These are phyloP conservation scores for Entonaema liquescens DNA, from an alignment of 495 filamentous ascomycete species.

Conservation along the genomic window DNA sequence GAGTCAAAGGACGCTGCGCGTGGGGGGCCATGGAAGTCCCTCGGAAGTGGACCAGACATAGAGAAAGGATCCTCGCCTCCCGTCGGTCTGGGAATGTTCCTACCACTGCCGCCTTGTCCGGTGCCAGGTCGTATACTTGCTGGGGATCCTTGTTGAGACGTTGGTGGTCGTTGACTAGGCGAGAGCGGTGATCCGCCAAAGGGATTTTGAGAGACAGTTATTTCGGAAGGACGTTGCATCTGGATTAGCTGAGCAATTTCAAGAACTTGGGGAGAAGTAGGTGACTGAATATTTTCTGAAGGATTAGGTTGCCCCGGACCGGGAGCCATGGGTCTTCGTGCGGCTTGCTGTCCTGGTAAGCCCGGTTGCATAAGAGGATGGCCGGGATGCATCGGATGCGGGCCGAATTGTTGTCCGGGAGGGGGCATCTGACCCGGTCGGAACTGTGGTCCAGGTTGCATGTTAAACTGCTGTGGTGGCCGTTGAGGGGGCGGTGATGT, in stretches of 20 bases:
- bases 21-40: constrained; percentile 26
- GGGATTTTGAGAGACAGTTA: constrained; percentile 38
- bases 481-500: constrained; percentile 20
- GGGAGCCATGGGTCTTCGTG: constrained; percentile 5
- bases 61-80: constrained; percentile 15
- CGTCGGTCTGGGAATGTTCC: neutral
- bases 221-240: constrained; percentile 42
- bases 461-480: constrained; percentile 24
- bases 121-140: constrained; percentile 22
- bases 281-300: constrained; percentile 8
- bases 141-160: constrained; percentile 27
- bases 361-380: constrained; percentile 33
- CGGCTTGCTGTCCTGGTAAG: constrained; percentile 25
- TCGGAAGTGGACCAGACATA: constrained; percentile 14
- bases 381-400: constrained; percentile 37
- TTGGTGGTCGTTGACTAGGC: constrained; percentile 17
- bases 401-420: constrained; percentile 34
- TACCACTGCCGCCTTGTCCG: constrained; percentile 2
- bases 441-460: constrained; percentile 27
- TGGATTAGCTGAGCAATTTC: constrained; percentile 37
- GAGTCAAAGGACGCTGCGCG: constrained; percentile 24
- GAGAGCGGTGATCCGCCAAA: constrained; percentile 14
- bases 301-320: constrained; percentile 21
- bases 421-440: constrained; percentile 38
- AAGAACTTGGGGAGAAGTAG: constrained; percentile 32